Evolutionary conservation across 2,329 filamentous ascomycete species (phyloP).

Genomic region (Fusarium pilosicola): DNA sequence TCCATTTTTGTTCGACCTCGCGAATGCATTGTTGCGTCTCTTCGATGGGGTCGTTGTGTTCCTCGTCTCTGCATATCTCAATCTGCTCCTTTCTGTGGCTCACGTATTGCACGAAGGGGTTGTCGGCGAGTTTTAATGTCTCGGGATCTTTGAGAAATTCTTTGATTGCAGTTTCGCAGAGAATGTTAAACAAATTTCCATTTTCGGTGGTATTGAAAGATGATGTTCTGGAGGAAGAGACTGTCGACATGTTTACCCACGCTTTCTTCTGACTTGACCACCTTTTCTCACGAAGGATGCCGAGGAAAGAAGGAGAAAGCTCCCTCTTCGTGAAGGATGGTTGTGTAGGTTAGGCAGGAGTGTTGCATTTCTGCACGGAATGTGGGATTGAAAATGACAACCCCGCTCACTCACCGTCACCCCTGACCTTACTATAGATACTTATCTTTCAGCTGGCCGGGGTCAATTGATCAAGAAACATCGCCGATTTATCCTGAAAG

Average conservation of each 20-base stretch:
- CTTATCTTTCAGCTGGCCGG: neutral
- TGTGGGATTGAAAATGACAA: neutral
- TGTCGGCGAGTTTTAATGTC: neutral
- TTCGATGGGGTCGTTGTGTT: neutral
- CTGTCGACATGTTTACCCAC: neutral
- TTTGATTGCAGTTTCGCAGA: neutral
- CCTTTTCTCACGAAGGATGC: neutral
- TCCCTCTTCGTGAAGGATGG: rapidly evolving
- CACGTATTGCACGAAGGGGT: neutral
- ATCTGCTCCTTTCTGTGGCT: neutral
- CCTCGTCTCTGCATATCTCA: rapidly evolving
- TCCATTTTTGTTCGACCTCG: neutral
- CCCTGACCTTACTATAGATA: neutral
- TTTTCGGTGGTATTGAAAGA: neutral
- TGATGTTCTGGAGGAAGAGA: neutral
- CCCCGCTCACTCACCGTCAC: neutral
- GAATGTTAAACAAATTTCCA: neutral
- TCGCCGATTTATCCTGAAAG: neutral
- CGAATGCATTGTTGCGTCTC: neutral
- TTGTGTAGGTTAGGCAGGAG: neutral
- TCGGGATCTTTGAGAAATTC: neutral
- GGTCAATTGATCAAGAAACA: neutral
- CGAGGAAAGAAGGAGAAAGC: neutral
- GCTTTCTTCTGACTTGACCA: neutral
- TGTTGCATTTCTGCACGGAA: neutral